These are phyloP conservation scores for Exidia glandulosa DNA, from an alignment of 768 basidiomycete species.

Conservation along the genomic window DNA sequence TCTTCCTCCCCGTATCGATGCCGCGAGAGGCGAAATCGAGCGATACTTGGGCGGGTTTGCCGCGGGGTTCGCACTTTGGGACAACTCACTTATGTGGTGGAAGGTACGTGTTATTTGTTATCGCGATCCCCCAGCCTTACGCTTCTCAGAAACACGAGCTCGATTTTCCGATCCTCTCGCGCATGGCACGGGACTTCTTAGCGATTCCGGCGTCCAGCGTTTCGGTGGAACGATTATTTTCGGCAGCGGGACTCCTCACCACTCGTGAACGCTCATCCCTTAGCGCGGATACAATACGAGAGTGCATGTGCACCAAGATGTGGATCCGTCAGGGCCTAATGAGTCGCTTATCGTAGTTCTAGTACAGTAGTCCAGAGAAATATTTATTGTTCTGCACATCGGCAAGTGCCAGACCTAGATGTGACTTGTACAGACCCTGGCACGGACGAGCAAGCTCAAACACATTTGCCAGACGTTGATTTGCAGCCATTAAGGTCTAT, in stretches of 20 bases:
- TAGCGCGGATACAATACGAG: slow-evolving; percentile 6
- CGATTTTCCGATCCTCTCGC: slow-evolving; percentile 7
- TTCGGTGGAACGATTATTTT: slow-evolving; percentile 12
- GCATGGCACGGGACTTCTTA: slow-evolving; percentile 11
- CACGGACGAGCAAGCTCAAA: too few species aligned
- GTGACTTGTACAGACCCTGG: too few species aligned
- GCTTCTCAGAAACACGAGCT: slow-evolving; percentile 38
- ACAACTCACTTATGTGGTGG: slow-evolving; percentile 19
- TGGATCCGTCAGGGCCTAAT: slow-evolving; percentile 10
- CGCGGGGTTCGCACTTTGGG: background rate
- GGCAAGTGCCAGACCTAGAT: too few species aligned
- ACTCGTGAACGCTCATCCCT: slow-evolving; percentile 9
- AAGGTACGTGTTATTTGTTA: slow-evolving; percentile 14
- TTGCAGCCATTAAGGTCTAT: too few species aligned
- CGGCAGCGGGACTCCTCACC: slow-evolving; percentile 9
- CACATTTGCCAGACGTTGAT: too few species aligned
- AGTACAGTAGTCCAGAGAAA: too few species aligned
- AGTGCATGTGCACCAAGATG: slow-evolving; percentile 10
- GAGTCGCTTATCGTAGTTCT: background rate
- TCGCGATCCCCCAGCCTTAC: background rate
- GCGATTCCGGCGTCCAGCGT: slow-evolving; percentile 14
- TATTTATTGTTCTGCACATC: too few species aligned
- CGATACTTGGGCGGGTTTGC: background rate
- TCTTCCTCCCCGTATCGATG: too few species aligned
- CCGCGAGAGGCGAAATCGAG: background rate